Conservation (phyloP, 164 flowering plant genomes). For the Nymphaea colorata region DNA sequence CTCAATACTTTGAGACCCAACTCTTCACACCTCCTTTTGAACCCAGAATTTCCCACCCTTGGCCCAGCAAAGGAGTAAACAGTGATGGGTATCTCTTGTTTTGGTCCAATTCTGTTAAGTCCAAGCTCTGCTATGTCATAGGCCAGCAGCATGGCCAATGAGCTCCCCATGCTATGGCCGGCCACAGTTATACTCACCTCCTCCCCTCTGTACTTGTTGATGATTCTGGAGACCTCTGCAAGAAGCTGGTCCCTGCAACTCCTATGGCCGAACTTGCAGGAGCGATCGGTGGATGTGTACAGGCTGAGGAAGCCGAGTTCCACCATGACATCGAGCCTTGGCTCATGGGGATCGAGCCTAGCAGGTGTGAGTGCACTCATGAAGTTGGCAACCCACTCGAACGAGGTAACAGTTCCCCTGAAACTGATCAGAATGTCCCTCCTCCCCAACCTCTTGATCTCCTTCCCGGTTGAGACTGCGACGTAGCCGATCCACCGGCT, state of each 20-base stretch:
- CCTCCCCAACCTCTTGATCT: slow-evolving; percentile 37
- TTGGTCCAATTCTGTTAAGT: slow-evolving; percentile 14
- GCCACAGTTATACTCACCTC: slow-evolving; percentile 63
- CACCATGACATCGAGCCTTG: slow-evolving; percentile 48
- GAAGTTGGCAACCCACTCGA: slow-evolving; percentile 71
- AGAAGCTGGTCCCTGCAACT: slow-evolving; percentile 29
- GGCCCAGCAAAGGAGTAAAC: slow-evolving; percentile 82
- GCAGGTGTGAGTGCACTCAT: slow-evolving; percentile 72
- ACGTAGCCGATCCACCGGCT: slow-evolving; percentile 78
- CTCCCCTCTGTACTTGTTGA: slow-evolving; percentile 27
- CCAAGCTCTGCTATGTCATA: slow-evolving; percentile 77
- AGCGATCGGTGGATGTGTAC: slow-evolving; percentile 21
- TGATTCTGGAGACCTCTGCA: slow-evolving; percentile 17
- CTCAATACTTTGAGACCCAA: slow-evolving; percentile 65
- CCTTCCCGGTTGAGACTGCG: slow-evolving; percentile 47
- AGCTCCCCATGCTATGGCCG: slow-evolving; percentile 91
- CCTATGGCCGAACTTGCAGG: slow-evolving; percentile 17
- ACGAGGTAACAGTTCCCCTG: slow-evolving; percentile 63
- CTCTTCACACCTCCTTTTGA: slow-evolving; percentile 62
- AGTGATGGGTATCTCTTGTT: slow-evolving; percentile 31
- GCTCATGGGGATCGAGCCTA: slow-evolving; percentile 42
- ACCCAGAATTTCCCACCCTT: slow-evolving; percentile 58
- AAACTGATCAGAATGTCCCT: slow-evolving; percentile 57
- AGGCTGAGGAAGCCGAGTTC: slow-evolving; percentile 27
- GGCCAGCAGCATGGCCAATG: slow-evolving; percentile 56